A percentile compares a stretch with the other conserved stretches of the same genome.
These are phyloP conservation scores for Linnemannia exigua DNA, from an alignment of 192 early-diverging fungal species.

Conservation along the genomic window DNA sequence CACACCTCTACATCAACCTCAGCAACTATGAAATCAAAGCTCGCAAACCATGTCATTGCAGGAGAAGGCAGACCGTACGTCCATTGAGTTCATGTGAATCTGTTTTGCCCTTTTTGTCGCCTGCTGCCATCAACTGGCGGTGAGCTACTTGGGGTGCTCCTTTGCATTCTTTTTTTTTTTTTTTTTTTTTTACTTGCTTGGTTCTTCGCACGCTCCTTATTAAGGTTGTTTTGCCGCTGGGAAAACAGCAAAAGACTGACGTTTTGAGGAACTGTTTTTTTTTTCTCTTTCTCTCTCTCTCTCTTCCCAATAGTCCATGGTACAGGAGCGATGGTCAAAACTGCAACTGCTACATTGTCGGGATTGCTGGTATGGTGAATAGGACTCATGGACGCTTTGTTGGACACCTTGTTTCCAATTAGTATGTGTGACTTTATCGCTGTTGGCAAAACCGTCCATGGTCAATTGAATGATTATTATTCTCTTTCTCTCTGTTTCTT, in stretches of 20 bases:
- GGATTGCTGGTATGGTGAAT: slow-evolving; percentile 71
- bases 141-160: not conserved
- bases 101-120: not conserved
- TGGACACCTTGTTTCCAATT: too few species aligned
- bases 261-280: not conserved
- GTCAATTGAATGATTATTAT: too few species aligned
- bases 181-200: too few species aligned
- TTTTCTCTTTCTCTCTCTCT: not conserved
- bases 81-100: not conserved
- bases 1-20: not conserved
- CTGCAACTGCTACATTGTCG: slow-evolving; percentile 76
- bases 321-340: slow-evolving; percentile 72
- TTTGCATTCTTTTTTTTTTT: not conserved
- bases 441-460: too few species aligned
- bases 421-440: too few species aligned
- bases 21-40: slow-evolving; percentile 25
- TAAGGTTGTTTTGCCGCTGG: slow-evolving; percentile 11
- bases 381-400: too few species aligned
- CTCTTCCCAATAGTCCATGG: slow-evolving; percentile 57
- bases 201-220: not conserved
- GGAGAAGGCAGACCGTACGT: slow-evolving; percentile 56
- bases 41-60: slow-evolving; percentile 39
- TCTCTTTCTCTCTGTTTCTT: too few species aligned
- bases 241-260: not conserved
- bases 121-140: not conserved